Base-by-base conservation (phyloP, 148 eudicot species). In the Diospyros lotus region DNA sequence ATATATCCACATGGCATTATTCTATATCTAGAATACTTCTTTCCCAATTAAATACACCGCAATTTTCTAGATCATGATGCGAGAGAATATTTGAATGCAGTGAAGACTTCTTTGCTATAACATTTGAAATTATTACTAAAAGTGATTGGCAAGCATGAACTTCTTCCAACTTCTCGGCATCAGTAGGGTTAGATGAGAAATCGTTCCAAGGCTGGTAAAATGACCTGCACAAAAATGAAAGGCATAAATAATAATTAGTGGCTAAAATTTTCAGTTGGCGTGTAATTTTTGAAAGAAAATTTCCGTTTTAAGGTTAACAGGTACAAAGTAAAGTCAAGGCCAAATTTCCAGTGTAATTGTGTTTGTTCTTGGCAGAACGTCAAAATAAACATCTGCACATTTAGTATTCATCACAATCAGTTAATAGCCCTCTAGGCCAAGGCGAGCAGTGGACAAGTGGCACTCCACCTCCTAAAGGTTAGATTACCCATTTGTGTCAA, bases 131-230 rank as follows among this genome's bases (percentile, higher is more conserved):
- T 62, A 75, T 73, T 17, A 87, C 76, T 41, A 90, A 76, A 58
- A 94, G 83, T n/a, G 81, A 80, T 77, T 84, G 81, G 74, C 96
- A 92, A 15, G 98, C 96, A 60, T 83, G 88, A 68, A 69, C 77
- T 79, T 89, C 94, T 18, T 87, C 89, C 76, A 89, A 63, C 70
- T 72, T 82, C 77, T 85, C 89, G 2, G 52, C 53, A 55, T 76
- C 84, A 15, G 64, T 76, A 44, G 51, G 55, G 40, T 83, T 73
- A 5, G 80, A 58, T 15, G 84, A 73, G 58, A 62, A 73, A 76
- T 88, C 89, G 68, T 74, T 83, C 93, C 92, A 85, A 38, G 88
- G 87, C 81, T 88, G 81, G 78, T 79, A 48, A 80, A 72, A 92
- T 64, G 93, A 92, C 98, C 98, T 94, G 93, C 39, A 9, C 39